Base-by-base conservation (phyloP, 805 yeast genomes). In the Starmerella khaoyaiensis region DNA sequence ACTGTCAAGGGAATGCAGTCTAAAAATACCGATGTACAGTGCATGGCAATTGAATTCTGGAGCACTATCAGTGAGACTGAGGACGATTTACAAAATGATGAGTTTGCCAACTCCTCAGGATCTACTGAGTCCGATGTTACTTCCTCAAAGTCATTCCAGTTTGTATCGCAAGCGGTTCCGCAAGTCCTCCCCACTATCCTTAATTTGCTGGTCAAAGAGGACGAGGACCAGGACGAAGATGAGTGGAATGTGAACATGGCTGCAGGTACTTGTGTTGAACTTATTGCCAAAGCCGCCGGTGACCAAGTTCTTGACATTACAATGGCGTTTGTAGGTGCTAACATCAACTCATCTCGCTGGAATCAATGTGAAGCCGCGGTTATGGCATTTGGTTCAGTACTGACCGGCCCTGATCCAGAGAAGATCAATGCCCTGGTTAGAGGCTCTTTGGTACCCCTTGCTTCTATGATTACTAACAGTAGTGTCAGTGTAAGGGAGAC, bases 41-140 rank as follows among this genome's bases (percentile, higher is more conserved):
- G 96, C 56, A 86, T 87, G 96, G 96, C 98, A 21, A 90, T 90
- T 40, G 98, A 90, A 63, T 87, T 90, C 58, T 90, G 98, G 98
- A 76, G 87, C 42, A 83, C 98, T n/a, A 90, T 90, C n/a, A 86
- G 97, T 64, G 98, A 90, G 63, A 95, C 79, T 55, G 98, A 90
- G 60, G 68, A 80, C 45, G 95, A 82, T 46, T 74, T 81, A 42
- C 72, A 79, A 14, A 59, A 72, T 41, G 49, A 46, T 4, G 54
- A 71, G 46, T 76, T 74, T 33, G 50, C 37, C 11, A 23, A 23
- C 26, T 11, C 12, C n/a, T 11, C 26, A 11, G 26, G 26, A 11
- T 11, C 26, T n/a, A n/a, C 12, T 17, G 35, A 35, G 50, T 72
- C 29, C 28, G 22, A 14, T n/a, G 28, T 19, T 14, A 41, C 36